Conservation (phyloP, 1,139 yeast species). For the Suhomyces chickasaworum region DNA sequence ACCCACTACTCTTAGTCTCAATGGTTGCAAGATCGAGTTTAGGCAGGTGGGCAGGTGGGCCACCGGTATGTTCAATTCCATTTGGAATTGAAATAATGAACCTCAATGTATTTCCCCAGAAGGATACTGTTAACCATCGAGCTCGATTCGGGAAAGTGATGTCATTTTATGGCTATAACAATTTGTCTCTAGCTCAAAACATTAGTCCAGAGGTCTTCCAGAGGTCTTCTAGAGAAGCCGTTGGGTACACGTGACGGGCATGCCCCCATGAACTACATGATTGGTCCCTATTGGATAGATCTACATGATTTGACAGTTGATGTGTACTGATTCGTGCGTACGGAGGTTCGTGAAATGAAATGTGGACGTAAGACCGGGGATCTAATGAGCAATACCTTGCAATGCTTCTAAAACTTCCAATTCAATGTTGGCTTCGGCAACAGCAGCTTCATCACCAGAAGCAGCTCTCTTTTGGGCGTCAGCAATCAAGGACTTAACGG, state of each 20-base stretch:
- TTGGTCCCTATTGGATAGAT: background rate
- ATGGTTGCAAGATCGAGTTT: too few relatives aligned
- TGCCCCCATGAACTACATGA: background rate
- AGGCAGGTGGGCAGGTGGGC: too few relatives aligned
- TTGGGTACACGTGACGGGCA: background rate
- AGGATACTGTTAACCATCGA: too few relatives aligned
- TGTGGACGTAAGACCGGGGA: constrained; percentile 5
- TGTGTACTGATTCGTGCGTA: constrained; percentile 12
- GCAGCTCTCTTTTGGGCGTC: constrained; percentile 94
- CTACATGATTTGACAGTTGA: constrained; percentile 3
- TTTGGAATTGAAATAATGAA: too few relatives aligned
- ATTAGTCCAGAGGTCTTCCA: too few relatives aligned
- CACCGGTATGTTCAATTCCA: too few relatives aligned
- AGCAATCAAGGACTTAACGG: constrained; percentile 77
- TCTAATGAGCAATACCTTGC: constrained; percentile 81
- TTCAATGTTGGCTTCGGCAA: constrained; percentile 95
- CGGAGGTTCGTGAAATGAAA: constrained; percentile 12
- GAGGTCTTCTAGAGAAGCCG: background rate
- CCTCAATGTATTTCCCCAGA: too few relatives aligned
- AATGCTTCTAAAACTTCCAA: constrained; percentile 95
- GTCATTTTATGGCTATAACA: too few relatives aligned
- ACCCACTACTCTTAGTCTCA: too few relatives aligned
- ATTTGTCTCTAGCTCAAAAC: too few relatives aligned
- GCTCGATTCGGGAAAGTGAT: too few relatives aligned
- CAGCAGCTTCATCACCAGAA: constrained; percentile 82